Evolutionary conservation across 192 early-diverging fungal genomes (phyloP).

Genomic region (Backusella luteola): DNA sequence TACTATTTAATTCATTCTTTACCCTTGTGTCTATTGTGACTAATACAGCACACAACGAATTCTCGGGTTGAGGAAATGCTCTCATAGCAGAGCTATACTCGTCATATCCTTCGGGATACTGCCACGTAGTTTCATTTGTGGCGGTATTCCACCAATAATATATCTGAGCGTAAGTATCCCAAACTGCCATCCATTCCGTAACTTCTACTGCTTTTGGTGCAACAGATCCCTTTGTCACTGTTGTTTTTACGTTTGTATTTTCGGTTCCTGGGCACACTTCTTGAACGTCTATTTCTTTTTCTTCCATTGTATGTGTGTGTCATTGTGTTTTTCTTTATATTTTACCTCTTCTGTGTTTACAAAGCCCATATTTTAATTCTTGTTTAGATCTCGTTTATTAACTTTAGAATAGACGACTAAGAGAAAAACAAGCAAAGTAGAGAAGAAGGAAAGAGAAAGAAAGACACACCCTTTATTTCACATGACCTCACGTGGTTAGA

Average conservation of each 20-base stretch:
- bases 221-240: not conserved
- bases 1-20: constrained; percentile 29
- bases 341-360: not conserved
- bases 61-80: not conserved
- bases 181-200: constrained; percentile 37
- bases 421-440: not conserved
- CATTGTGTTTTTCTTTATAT: not conserved
- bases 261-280: not conserved
- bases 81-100: not conserved
- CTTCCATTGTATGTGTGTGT: not conserved
- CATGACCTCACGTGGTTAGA: not conserved
- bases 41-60: constrained; percentile 36
- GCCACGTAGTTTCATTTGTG: constrained; percentile 51
- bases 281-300: not conserved
- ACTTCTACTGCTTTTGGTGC: not conserved
- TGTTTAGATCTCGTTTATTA: not conserved
- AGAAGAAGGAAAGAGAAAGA: not conserved
- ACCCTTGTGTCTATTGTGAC: constrained; percentile 43
- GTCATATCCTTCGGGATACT: constrained; percentile 22
- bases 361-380: not conserved
- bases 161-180: constrained; percentile 37
- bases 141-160: constrained; percentile 54
- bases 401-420: not conserved
- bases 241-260: not conserved
- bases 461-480: not conserved